Conservation (phyloP, 805 yeast genomes). For the Teunomyces cretensis region DNA sequence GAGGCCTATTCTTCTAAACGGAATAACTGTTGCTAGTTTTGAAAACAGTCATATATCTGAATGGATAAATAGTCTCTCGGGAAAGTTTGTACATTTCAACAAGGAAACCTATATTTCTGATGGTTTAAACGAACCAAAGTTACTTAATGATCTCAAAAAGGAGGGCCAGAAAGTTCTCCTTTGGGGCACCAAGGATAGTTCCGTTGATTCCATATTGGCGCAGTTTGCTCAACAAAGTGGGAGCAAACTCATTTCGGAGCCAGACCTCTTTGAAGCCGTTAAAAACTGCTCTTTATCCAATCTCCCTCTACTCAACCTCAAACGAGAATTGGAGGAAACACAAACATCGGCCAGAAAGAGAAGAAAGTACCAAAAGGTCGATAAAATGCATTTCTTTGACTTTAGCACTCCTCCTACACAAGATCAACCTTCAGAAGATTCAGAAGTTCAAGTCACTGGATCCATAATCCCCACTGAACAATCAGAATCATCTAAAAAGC, state of each 20-base stretch:
- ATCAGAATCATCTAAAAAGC: neutral
- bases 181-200: neutral
- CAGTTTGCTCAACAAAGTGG: neutral
- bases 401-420: slow-evolving; percentile 12
- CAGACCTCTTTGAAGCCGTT: slow-evolving; percentile 8
- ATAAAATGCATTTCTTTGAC: slow-evolving; percentile 35
- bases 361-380: slow-evolving; percentile 31
- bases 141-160: slow-evolving; percentile 6
- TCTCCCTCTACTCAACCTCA: slow-evolving; percentile 3
- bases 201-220: neutral
- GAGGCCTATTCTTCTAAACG: slow-evolving; percentile 16
- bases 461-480: neutral
- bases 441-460: neutral
- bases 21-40: slow-evolving; percentile 4
- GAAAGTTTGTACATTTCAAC: slow-evolving; percentile 1
- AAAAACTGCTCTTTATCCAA: slow-evolving; percentile 4
- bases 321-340: slow-evolving; percentile 1
- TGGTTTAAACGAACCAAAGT: slow-evolving; percentile 3
- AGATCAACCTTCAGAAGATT: neutral
- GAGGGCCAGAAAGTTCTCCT: neutral
- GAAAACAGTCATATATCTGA: neutral
- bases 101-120: neutral
- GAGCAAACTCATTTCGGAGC: slow-evolving; percentile 5
- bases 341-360: slow-evolving; percentile 24
- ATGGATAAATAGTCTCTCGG: slow-evolving; percentile 18